Percentiles rank a stretch among this genome's conserved stretches.
Conservation (phyloP, 306 rosid genomes). For the Inga laurina region DNA sequence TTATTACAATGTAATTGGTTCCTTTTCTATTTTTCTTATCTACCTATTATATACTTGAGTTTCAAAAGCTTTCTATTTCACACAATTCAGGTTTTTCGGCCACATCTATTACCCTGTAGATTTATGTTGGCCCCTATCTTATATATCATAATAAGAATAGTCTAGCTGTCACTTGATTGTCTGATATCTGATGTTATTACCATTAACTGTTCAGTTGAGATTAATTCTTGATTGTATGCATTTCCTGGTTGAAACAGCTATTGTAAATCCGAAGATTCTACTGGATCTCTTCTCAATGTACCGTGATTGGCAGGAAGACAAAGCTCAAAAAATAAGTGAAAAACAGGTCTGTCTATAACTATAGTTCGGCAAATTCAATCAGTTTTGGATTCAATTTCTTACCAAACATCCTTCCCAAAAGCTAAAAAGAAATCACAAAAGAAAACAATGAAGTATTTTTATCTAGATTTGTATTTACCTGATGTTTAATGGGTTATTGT, state of each 20-base stretch:
- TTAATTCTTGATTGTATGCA: slow-evolving; percentile 16
- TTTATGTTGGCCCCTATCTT: not conserved
- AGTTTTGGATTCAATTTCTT: slow-evolving; percentile 16
- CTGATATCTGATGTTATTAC: slow-evolving; percentile 17
- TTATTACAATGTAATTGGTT: not conserved
- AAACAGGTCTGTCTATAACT: slow-evolving; percentile 65
- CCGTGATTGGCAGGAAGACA: slow-evolving; percentile 78
- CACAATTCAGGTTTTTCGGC: slow-evolving; percentile 13
- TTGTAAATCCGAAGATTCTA: slow-evolving; percentile 77
- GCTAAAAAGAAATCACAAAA: not conserved
- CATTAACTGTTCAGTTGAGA: not conserved
- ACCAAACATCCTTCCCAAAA: not conserved
- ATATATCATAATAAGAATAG: slow-evolving; percentile 7
- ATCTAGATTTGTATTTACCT: not conserved
- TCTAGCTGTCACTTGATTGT: slow-evolving; percentile 1
- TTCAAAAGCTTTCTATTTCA: not conserved
- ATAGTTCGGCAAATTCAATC: not conserved
- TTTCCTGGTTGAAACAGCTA: slow-evolving; percentile 48
- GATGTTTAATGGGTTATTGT: not conserved
- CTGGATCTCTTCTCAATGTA: slow-evolving; percentile 87
- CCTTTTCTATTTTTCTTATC: not conserved
- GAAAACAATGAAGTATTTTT: not conserved
- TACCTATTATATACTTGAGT: not conserved
- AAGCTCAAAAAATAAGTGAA: slow-evolving; percentile 61
- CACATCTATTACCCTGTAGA: not conserved